phyloP scores from a whole-genome alignment of 768 basidiomycete species.

The Lactarius indigo region DNA sequence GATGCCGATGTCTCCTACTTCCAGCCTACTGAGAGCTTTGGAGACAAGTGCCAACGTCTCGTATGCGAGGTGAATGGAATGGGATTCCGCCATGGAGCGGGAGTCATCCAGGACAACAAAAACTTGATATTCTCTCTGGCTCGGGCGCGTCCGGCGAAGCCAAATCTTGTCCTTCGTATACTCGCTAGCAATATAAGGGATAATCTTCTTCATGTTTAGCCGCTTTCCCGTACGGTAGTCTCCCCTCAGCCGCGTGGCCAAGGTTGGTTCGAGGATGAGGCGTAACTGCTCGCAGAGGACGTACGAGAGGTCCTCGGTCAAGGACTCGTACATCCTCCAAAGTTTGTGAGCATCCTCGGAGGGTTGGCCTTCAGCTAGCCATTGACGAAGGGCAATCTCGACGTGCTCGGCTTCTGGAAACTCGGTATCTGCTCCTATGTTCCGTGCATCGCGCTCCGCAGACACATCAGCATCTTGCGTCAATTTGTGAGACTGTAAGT shows the following conservation, averaged over 20 bases:
- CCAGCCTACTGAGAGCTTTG: slow-evolving; percentile 85
- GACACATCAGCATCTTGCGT: slow-evolving; percentile 27
- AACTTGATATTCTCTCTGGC: slow-evolving; percentile 93
- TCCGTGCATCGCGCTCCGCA: slow-evolving; percentile 4
- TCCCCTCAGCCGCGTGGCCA: slow-evolving; percentile 89
- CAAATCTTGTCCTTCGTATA: slow-evolving; percentile 99
- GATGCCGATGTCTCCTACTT: slow-evolving; percentile 92
- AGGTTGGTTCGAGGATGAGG: slow-evolving; percentile 91
- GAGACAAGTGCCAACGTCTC: slow-evolving; percentile 90
- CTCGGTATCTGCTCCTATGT: slow-evolving; percentile 30
- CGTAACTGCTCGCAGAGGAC: slow-evolving; percentile 94
- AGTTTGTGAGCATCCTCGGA: slow-evolving; percentile 59
- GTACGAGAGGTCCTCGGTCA: slow-evolving; percentile 89
- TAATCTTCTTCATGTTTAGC: slow-evolving; percentile 98
- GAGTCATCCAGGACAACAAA: slow-evolving; percentile 95
- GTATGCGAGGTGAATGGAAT: slow-evolving; percentile 89
- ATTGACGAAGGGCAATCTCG: slow-evolving; percentile 54
- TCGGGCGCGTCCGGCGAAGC: slow-evolving; percentile 91
- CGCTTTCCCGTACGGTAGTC: slow-evolving; percentile 98
- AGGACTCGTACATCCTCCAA: slow-evolving; percentile 89
- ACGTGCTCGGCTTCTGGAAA: slow-evolving; percentile 33
- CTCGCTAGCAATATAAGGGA: slow-evolving; percentile 96
- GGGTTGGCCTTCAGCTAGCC: slow-evolving; percentile 60
- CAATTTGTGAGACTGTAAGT: slow-evolving; percentile 25
- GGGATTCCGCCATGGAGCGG: slow-evolving; percentile 91